Evolutionary conservation across 306 rosid genomes (phyloP).

Genomic region (Begonia masoniana): DNA sequence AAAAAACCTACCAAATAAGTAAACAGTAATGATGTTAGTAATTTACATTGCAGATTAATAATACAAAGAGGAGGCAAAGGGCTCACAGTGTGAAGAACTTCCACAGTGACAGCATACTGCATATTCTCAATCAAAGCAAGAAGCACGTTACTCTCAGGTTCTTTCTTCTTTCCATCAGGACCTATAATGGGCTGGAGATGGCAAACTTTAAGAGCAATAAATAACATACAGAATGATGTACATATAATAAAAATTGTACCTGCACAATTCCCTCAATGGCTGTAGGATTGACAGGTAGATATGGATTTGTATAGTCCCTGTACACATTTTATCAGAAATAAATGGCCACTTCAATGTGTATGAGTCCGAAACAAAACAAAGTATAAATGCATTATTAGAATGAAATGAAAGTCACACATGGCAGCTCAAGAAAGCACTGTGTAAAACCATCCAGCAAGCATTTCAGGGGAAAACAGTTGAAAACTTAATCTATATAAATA

Average conservation of each 20-base stretch:
- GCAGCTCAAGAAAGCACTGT: no score
- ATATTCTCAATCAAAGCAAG: slow-evolving; percentile 90
- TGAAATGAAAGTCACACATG: no score
- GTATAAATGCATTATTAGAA: no score
- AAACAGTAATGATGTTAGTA: slow-evolving; percentile 2
- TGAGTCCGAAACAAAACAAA: no score
- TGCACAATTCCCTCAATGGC: slow-evolving; percentile 76
- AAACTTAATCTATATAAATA: no score
- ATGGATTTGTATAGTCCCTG: slow-evolving; percentile 94
- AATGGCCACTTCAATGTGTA: no score
- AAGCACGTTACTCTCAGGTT: slow-evolving; percentile 82
- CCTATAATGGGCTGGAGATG: slow-evolving; percentile 56
- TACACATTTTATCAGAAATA: background rate
- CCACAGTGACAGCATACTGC: slow-evolving; percentile 97
- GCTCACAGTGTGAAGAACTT: slow-evolving; percentile 75
- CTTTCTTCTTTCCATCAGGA: slow-evolving; percentile 84
- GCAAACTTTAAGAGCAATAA: slow-evolving; percentile 16
- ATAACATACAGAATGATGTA: background rate
- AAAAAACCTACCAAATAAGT: slow-evolving; percentile 46
- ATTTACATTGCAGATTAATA: slow-evolving; percentile 2
- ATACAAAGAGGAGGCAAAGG: background rate
- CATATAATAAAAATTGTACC: slow-evolving; percentile 27
- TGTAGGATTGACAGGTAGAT: slow-evolving; percentile 88
- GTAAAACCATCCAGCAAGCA: no score
- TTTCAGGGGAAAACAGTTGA: no score